These are phyloP conservation scores for Excoecaria agallocha DNA, from an alignment of 345 rosid species.

Conservation along the genomic window DNA sequence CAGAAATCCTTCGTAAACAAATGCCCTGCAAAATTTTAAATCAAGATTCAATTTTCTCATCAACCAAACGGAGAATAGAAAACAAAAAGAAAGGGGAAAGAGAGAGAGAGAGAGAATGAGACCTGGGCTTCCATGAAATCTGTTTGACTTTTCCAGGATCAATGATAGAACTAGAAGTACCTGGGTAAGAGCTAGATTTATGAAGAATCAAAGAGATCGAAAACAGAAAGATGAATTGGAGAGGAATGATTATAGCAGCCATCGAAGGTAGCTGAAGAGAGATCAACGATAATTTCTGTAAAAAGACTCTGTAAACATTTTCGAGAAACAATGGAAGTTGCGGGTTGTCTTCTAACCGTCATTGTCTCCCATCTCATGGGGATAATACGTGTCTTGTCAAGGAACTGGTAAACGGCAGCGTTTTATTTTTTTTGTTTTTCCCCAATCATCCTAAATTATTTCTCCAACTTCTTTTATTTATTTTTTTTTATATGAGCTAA, in stretches of 20 bases:
- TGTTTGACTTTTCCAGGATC: conserved; percentile 88
- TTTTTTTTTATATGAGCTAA: no score
- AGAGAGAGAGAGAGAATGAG: not conserved
- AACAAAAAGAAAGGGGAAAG: not conserved
- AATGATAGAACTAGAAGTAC: conserved; percentile 58
- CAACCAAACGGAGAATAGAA: not conserved
- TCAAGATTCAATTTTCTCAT: not conserved
- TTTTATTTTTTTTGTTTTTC: no score
- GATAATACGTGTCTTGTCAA: no score
- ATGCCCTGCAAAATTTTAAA: conserved; percentile 53
- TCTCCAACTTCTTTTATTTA: no score
- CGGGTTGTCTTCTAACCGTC: no score
- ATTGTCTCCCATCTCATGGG: no score
- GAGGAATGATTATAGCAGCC: conserved; percentile 17
- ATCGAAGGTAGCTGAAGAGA: conserved; percentile 7
- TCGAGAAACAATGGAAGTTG: no score
- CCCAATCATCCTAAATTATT: no score
- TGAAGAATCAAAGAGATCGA: conserved; percentile 39
- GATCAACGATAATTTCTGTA: not conserved
- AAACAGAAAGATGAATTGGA: conserved; percentile 29
- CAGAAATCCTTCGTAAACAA: conserved; percentile 83
- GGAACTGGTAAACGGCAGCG: no score
- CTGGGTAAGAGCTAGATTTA: conserved; percentile 38
- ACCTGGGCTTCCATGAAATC: conserved; percentile 85
- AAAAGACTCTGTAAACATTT: no score